phyloP scores from a whole-genome alignment of 495 filamentous ascomycete genomes.

The Ascobolus immersus region DNA sequence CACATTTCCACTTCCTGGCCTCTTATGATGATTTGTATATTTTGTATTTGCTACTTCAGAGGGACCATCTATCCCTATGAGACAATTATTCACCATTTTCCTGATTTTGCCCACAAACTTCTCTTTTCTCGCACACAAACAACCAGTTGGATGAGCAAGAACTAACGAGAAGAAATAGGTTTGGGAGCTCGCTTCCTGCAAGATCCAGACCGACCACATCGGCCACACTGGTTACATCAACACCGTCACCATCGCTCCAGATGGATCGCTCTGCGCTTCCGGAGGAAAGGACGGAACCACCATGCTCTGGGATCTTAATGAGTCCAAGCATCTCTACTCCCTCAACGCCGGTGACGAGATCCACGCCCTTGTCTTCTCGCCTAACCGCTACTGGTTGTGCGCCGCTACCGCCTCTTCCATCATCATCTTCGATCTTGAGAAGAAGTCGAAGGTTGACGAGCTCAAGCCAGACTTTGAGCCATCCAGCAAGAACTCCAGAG shows the following conservation, averaged over 20 bases:
- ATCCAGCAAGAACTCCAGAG: slow-evolving; percentile 94
- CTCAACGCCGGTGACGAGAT: slow-evolving; percentile 99
- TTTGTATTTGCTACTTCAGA: slow-evolving; percentile 99
- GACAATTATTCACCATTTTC: slow-evolving; percentile 75
- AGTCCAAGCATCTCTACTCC: slow-evolving; percentile 99
- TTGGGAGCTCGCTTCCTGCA: slow-evolving; percentile 97
- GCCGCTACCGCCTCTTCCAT: slow-evolving; percentile 87
- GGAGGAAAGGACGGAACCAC: slow-evolving; percentile 99
- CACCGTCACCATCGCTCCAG: slow-evolving; percentile 98
- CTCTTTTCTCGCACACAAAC: neutral
- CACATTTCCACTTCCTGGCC: neutral
- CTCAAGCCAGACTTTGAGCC: slow-evolving; percentile 94
- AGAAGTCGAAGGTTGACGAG: slow-evolving; percentile 99
- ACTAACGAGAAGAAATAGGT: slow-evolving; percentile 31
- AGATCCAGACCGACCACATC: slow-evolving; percentile 99
- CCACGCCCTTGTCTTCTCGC: slow-evolving; percentile 99
- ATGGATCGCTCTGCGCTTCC: slow-evolving; percentile 96
- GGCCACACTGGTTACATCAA: slow-evolving; percentile 99
- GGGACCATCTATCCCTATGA: slow-evolving; percentile 54
- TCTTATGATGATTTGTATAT: slow-evolving; percentile 1
- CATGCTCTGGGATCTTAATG: slow-evolving; percentile 99
- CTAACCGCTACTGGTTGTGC: slow-evolving; percentile 99
- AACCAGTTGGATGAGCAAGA: neutral
- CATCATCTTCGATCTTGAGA: slow-evolving; percentile 99
- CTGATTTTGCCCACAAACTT: slow-evolving; percentile 56